A percentile compares a stretch with the other conserved stretches of the same genome.
Evolutionary conservation across 805 yeast genomes (phyloP).

Genomic region (Wickerhamiella nectarea): DNA sequence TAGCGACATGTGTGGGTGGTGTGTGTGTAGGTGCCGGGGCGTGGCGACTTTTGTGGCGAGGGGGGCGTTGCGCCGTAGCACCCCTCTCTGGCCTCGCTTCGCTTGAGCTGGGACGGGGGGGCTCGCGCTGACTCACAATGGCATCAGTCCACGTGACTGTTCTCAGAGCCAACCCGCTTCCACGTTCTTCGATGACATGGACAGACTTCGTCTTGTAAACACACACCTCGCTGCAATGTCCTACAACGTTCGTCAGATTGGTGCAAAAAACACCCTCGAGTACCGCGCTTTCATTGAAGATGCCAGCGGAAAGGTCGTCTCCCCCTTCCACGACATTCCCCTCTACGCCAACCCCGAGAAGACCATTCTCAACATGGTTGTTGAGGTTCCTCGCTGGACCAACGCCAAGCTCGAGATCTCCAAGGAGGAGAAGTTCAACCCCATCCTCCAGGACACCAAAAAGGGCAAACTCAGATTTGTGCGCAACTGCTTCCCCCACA

Average conservation of each 20-base stretch:
- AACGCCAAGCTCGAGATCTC: constrained; percentile 93
- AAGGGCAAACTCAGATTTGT: constrained; percentile 94
- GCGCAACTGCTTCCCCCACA: constrained; percentile 96
- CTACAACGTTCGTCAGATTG: constrained; percentile 83
- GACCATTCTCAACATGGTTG: constrained; percentile 78
- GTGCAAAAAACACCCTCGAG: constrained; percentile 90
- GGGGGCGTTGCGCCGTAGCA: too few relatives aligned
- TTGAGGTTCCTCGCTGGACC: constrained; percentile 97
- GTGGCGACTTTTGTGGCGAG: neutral
- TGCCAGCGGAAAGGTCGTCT: constrained; percentile 63
- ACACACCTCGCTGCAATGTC: constrained; percentile 21
- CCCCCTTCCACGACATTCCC: constrained; percentile 91
- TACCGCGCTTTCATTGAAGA: constrained; percentile 83
- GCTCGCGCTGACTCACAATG: too few relatives aligned
- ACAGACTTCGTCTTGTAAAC: constrained; percentile 12
- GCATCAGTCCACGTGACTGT: too few relatives aligned
- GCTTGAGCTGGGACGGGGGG: too few relatives aligned
- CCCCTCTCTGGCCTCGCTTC: too few relatives aligned
- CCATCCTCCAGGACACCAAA: constrained; percentile 93
- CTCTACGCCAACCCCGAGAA: constrained; percentile 88
- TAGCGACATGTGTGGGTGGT: constrained; percentile 20
- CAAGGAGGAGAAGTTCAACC: constrained; percentile 74
- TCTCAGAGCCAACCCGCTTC: too few relatives aligned
- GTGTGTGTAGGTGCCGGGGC: neutral
- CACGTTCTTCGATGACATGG: constrained; percentile 2